Base-by-base conservation (phyloP, 495 filamentous ascomycete genomes). In the Penicillium canescens region DNA sequence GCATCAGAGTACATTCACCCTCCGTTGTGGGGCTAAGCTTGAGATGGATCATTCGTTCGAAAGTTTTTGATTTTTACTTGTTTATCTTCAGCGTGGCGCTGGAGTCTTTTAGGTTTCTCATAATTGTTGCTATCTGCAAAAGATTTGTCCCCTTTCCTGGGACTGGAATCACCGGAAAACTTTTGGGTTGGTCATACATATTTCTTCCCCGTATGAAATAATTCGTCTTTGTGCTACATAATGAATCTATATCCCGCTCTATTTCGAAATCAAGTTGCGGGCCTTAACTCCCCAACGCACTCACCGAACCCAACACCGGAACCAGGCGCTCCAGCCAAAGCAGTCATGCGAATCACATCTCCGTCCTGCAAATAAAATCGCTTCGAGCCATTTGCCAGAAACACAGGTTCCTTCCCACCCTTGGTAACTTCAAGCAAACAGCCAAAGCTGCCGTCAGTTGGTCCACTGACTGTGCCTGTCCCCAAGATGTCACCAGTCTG, bases 391-490 rank as follows among this genome's bases (percentile, higher is more conserved):
- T 82, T 83, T 6, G 64, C 65, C 7, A 91, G 73, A 59, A 79
- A 66, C 12, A 87, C 71, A 4, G 80, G 70, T 50, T 78, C 77
- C 68, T 85, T 91, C 0, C 83, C 84, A 53, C 60, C 78, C 61
- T 81, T 77, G 24, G 75, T 91, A 62, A 85, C 79, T 73, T 95
- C 91, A 16, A 96, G 70, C 47, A 95, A 61, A 66, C 87, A 87
- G 2, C 91, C 90, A 36, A 78, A 66, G 56, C 81, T 79, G 6
- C 67, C 71, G 3, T 67, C 60, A 3, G 71, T 70, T 2, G 80
- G 77, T 3, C 90, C 90, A 57, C 85, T 89, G 48, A 96, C 91
- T 3, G 91, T 96, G 0, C 91, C 91, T 0, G 87, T 91, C 4
- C 89, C 91, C 16, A 96, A 60, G 20, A 96, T 71, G 60, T 96